Percentiles rank a stretch among this genome's conserved stretches.
Conservation (phyloP, 768 basidiomycete species). For the Cystofilobasidium macerans region DNA sequence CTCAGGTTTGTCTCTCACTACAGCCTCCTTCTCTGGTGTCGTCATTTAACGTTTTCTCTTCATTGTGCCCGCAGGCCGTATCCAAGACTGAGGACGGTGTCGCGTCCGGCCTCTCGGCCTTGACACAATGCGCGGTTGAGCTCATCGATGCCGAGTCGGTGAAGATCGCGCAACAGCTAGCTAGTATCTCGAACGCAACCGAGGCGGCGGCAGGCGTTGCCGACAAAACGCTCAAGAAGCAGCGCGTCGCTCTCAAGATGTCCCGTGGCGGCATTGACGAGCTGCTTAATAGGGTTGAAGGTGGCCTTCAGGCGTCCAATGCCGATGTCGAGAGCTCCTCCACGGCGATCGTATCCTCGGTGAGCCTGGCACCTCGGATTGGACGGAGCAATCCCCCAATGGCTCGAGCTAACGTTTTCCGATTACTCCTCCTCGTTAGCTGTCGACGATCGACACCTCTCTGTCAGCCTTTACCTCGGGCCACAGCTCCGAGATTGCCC, state of each 20-base stretch:
- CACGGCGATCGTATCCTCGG: slow-evolving; percentile 1
- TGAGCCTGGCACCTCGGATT: background rate
- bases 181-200: background rate
- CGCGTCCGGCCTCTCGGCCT: background rate
- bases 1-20: no score
- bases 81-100: background rate
- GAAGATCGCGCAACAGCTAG: slow-evolving; percentile 1
- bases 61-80: slow-evolving; percentile 1
- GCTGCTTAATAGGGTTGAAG: background rate
- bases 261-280: background rate
- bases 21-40: background rate
- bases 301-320: background rate
- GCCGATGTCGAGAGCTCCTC: background rate
- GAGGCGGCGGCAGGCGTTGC: background rate
- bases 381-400: slow-evolving; percentile 26
- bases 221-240: slow-evolving; percentile 17
- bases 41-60: background rate
- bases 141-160: slow-evolving; percentile 12
- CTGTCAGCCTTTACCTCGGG: slow-evolving; percentile 44
- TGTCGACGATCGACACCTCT: slow-evolving; percentile 41
- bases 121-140: background rate
- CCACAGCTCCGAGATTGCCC: slow-evolving; percentile 43
- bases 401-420: slow-evolving; percentile 1
- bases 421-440: slow-evolving; percentile 36
- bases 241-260: slow-evolving; percentile 3